phyloP scores from a whole-genome alignment of 2,329 filamentous ascomycete species.

The Penicillium sclerotigenum region DNA sequence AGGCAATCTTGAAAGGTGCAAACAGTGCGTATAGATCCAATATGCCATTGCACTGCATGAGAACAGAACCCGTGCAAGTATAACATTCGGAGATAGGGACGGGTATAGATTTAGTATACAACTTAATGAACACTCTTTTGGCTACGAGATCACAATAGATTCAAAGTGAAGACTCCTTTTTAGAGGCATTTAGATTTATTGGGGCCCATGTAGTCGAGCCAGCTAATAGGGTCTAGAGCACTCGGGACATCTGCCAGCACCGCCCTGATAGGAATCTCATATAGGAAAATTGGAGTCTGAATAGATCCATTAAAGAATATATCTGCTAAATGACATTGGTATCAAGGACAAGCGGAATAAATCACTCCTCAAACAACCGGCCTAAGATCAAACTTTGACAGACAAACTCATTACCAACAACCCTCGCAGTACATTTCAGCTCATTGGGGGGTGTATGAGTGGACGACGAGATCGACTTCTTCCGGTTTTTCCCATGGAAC shows the following conservation, averaged over 20 bases:
- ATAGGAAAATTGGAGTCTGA: neutral
- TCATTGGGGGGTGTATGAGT: slow-evolving; percentile 26
- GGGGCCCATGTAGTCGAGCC: neutral
- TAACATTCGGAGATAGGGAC: neutral
- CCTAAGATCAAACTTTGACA: slow-evolving; percentile 91
- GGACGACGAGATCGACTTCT: slow-evolving; percentile 32
- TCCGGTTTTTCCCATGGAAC: slow-evolving; percentile 43
- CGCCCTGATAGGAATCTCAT: too few species aligned
- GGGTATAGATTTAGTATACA: neutral
- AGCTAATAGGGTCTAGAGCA: neutral
- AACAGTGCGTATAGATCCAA: too few species aligned
- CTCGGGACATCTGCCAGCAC: too few species aligned
- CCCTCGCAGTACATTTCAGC: slow-evolving; percentile 52
- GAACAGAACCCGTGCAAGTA: too few species aligned
- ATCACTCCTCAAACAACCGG: slow-evolving; percentile 63
- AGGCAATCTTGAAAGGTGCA: too few species aligned
- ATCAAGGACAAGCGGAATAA: slow-evolving; percentile 9
- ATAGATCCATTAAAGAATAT: neutral
- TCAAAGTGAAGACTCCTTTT: neutral
- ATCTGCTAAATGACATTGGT: slow-evolving; percentile 19
- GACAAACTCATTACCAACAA: slow-evolving; percentile 81
- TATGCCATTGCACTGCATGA: too few species aligned
- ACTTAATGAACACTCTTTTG: neutral
- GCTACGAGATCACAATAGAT: too few species aligned
- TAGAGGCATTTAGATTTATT: too few species aligned